These are phyloP conservation scores for Spathaspora gorwiae DNA, from an alignment of 805 yeast species.

Conservation along the genomic window DNA sequence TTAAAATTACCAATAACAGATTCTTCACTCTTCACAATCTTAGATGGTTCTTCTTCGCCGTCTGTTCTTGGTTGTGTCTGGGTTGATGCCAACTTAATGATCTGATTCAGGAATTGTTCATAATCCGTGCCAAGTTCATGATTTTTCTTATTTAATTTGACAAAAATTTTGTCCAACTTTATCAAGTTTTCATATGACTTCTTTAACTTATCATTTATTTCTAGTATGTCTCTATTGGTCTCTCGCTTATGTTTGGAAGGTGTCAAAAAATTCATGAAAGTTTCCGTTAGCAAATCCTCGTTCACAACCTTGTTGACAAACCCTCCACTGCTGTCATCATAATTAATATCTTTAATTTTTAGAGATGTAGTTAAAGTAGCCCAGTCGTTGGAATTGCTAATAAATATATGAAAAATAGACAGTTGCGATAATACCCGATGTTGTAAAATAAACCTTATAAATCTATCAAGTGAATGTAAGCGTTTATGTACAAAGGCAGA, in stretches of 20 bases:
- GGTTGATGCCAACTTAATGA: conserved; percentile 59
- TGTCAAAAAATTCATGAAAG: conserved; percentile 89
- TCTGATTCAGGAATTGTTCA: conserved; percentile 63
- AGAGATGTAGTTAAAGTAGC: conserved; percentile 57
- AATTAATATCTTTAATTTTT: conserved; percentile 27
- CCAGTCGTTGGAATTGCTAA: conserved; percentile 72
- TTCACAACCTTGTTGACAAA: conserved; percentile 42
- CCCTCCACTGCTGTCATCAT: conserved; percentile 11
- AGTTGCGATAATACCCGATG: conserved; percentile 74
- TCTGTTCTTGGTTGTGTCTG: conserved; percentile 5
- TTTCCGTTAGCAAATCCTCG: conserved; percentile 82
- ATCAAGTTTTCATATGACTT: conserved; percentile 79
- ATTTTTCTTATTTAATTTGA: conserved; percentile 67
- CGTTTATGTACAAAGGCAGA: conserved; percentile 79
- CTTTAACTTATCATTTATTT: conserved; percentile 73
- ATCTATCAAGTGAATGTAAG: conserved; percentile 73
- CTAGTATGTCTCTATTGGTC: conserved; percentile 58
- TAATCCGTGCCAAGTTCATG: conserved; percentile 71
- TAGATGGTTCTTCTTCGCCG: neutral
- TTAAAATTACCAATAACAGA: conserved; percentile 27
- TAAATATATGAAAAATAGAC: conserved; percentile 62
- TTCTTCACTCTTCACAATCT: conserved; percentile 5
- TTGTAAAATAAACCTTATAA: conserved; percentile 62
- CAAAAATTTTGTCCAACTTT: conserved; percentile 74
- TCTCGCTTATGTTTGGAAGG: conserved; percentile 63